phyloP scores from a whole-genome alignment of 2,329 filamentous ascomycete genomes.

The Stenocarpella maydis region DNA sequence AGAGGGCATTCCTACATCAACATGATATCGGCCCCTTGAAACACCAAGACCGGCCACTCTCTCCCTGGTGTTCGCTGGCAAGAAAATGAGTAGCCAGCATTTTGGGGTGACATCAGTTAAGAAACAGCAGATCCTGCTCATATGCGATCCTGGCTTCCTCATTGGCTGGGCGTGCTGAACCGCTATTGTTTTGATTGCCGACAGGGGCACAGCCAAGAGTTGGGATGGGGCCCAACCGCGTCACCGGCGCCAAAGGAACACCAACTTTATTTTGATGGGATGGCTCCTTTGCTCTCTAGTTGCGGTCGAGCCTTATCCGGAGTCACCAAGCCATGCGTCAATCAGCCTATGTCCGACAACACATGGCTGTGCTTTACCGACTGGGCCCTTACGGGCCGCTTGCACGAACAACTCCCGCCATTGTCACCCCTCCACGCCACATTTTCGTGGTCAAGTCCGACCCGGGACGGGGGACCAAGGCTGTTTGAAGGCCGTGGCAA shows the following conservation, averaged over 20 bases:
- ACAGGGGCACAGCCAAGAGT: conserved; percentile 22
- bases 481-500: neutral
- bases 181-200: conserved; percentile 34
- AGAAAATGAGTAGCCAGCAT: neutral
- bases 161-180: conserved; percentile 19
- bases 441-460: neutral
- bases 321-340: neutral
- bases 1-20: neutral
- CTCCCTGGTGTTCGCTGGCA: neutral
- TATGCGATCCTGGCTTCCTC: neutral
- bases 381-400: neutral
- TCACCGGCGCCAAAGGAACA: conserved; percentile 11
- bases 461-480: neutral
- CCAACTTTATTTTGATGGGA: neutral
- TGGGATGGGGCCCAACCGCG: conserved; percentile 3
- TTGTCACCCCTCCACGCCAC: neutral
- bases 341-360: neutral
- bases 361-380: neutral
- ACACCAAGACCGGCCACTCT: conserved; percentile 1
- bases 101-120: conserved; percentile 5
- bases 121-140: conserved; percentile 5
- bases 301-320: neutral
- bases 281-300: neutral
- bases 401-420: neutral
- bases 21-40: conserved; percentile 25